phyloP scores from a whole-genome alignment of 805 yeast genomes.

The Kuraishia cidri region DNA sequence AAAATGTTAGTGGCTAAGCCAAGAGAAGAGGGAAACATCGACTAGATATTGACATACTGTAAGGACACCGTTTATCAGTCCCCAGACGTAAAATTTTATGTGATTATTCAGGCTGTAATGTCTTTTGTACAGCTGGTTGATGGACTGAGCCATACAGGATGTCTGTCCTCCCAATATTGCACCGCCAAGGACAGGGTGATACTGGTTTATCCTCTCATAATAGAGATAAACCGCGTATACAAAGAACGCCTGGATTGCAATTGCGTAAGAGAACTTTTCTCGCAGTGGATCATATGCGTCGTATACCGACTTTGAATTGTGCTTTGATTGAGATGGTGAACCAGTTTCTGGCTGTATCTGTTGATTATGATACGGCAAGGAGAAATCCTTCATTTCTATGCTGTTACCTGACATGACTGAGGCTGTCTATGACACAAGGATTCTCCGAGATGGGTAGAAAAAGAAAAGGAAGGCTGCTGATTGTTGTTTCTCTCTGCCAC shows the following conservation, averaged over 20 bases:
- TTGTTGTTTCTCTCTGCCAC: too few species aligned
- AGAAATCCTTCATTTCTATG: slow-evolving; percentile 2
- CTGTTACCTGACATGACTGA: not conserved
- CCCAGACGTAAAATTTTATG: slow-evolving; percentile 50
- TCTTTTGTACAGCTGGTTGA: slow-evolving; percentile 16
- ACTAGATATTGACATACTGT: slow-evolving; percentile 19
- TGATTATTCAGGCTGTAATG: slow-evolving; percentile 14
- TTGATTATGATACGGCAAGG: slow-evolving; percentile 1
- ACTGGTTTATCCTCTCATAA: slow-evolving; percentile 13
- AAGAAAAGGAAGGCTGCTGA: too few species aligned
- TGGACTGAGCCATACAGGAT: slow-evolving; percentile 18
- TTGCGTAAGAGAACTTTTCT: slow-evolving; percentile 13
- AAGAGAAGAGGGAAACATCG: not conserved
- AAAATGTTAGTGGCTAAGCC: slow-evolving; percentile 3
- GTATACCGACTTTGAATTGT: too few species aligned
- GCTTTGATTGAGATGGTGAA: not conserved
- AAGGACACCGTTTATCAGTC: slow-evolving; percentile 46
- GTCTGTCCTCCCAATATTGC: slow-evolving; percentile 16
- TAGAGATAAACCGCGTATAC: slow-evolving; percentile 13
- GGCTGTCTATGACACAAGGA: too few species aligned
- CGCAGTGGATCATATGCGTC: slow-evolving; percentile 8
- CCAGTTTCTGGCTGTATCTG: not conserved
- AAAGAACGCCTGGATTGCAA: slow-evolving; percentile 12
- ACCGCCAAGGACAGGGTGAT: slow-evolving; percentile 16
- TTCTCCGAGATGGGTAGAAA: too few species aligned